Evolutionary conservation across 2,329 filamentous ascomycete genomes (phyloP).

Genomic region (Didymosphaeria variabile): DNA sequence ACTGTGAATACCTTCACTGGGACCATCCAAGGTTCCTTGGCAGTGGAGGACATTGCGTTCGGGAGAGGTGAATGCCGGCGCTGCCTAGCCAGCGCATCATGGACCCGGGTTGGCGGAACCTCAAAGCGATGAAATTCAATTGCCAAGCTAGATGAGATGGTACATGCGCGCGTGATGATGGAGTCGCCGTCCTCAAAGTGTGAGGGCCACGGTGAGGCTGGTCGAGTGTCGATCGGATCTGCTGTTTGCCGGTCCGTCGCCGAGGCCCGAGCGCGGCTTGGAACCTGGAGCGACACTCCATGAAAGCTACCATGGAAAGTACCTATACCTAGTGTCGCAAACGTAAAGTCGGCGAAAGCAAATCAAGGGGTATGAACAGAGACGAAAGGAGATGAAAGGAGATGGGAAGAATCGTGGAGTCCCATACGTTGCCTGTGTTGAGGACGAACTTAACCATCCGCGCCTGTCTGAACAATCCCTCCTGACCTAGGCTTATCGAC

Average conservation of each 20-base stretch:
- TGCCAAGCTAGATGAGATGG: neutral
- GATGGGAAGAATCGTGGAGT: too few species aligned
- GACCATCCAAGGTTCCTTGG: neutral
- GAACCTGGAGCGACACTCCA: neutral
- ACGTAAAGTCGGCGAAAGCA: too few species aligned
- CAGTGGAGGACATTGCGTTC: neutral
- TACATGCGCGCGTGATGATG: neutral
- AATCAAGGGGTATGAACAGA: too few species aligned
- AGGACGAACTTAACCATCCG: too few species aligned
- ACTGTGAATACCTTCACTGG: conserved; percentile 6
- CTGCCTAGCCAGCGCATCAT: conserved; percentile 1
- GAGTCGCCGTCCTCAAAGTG: neutral
- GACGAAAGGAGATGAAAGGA: too few species aligned
- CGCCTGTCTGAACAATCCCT: too few species aligned
- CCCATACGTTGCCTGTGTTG: too few species aligned
- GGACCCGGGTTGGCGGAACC: neutral
- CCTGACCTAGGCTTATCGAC: too few species aligned
- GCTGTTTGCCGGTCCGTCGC: neutral
- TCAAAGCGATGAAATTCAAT: neutral
- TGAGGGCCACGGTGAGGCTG: neutral
- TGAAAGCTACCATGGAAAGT: neutral
- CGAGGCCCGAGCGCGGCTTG: conserved; percentile 4
- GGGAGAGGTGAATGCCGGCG: neutral
- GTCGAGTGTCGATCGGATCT: neutral
- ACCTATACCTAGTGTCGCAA: neutral